Percentiles rank a stretch among this genome's conserved stretches.
Evolutionary conservation across 495 filamentous ascomycete species (phyloP).

Genomic region (Lindgomyces ingoldianus): DNA sequence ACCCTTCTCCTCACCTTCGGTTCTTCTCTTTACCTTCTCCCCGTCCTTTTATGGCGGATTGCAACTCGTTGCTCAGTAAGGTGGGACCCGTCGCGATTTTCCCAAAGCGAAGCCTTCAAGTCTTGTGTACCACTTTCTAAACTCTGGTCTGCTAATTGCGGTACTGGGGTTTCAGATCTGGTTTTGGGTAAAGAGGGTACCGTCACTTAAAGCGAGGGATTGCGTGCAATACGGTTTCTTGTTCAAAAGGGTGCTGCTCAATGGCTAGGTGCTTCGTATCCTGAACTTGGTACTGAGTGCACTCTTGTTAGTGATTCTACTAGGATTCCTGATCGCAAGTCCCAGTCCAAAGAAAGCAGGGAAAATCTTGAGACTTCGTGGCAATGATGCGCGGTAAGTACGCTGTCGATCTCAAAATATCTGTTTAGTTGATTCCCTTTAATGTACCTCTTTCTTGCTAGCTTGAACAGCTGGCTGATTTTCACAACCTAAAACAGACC

Average conservation of each 20-base stretch:
- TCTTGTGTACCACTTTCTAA: neutral
- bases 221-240: conserved; percentile 16
- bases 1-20: conserved; percentile 22
- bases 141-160: neutral
- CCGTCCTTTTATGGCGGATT: conserved; percentile 13
- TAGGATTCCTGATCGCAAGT: neutral
- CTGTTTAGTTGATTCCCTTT: too few species aligned
- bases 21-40: neutral
- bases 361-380: neutral
- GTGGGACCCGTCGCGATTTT: conserved; percentile 8
- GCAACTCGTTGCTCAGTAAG: neutral
- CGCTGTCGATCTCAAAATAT: neutral
- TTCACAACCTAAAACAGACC: neutral
- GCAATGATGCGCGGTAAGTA: neutral
- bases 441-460: too few species aligned
- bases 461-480: neutral
- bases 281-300: neutral
- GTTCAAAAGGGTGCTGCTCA: neutral
- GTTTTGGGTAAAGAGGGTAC: conserved; percentile 15
- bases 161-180: conserved; percentile 15
- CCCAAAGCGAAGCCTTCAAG: conserved; percentile 5
- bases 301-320: neutral
- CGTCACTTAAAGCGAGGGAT: neutral
- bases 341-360: neutral
- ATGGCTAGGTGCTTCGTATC: neutral